Conservation (phyloP, 139 green algal species). For the Chlorella sp. region DNA sequence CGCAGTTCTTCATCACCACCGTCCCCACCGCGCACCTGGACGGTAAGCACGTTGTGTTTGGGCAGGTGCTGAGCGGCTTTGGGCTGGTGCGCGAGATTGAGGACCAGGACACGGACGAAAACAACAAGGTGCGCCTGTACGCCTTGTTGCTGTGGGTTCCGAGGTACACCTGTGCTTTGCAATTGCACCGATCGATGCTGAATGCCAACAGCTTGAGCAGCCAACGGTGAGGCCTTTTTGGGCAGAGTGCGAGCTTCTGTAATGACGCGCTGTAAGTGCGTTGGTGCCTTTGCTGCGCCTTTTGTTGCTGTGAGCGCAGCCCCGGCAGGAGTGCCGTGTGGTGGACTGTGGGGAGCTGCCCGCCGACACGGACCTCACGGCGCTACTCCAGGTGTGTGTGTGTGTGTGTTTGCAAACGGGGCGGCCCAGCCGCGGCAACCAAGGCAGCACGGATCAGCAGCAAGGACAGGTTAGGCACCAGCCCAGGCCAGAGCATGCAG, state of each 20-base stretch:
- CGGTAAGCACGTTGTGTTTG: conserved; percentile 66
- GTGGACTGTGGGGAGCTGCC: conserved; percentile 35
- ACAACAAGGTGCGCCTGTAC: conserved; percentile 14
- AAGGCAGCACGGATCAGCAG: background rate
- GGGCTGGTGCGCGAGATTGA: conserved; percentile 44
- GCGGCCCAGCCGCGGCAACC: background rate
- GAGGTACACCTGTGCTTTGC: background rate
- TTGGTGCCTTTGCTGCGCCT: background rate
- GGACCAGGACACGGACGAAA: conserved; percentile 26
- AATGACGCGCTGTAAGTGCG: too few relatives aligned
- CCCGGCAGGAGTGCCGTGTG: conserved; percentile 20
- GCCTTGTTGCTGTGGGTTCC: background rate
- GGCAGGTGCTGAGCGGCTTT: conserved; percentile 47
- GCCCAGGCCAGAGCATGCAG: background rate
- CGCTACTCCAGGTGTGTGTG: background rate
- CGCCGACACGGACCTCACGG: background rate
- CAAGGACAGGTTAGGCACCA: background rate
- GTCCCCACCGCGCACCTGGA: conserved; percentile 53
- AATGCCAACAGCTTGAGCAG: conserved; percentile 4
- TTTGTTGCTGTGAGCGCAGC: too few relatives aligned
- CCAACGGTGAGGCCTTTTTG: too few relatives aligned
- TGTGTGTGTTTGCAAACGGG: background rate
- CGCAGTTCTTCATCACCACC: conserved; percentile 45
- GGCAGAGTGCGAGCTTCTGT: too few relatives aligned
- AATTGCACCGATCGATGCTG: background rate